Percentiles rank a stretch among this genome's conserved stretches.
These are phyloP conservation scores for Phytophthora crassamura DNA, from an alignment of 352 stramenopile genomes.

Conservation along the genomic window DNA sequence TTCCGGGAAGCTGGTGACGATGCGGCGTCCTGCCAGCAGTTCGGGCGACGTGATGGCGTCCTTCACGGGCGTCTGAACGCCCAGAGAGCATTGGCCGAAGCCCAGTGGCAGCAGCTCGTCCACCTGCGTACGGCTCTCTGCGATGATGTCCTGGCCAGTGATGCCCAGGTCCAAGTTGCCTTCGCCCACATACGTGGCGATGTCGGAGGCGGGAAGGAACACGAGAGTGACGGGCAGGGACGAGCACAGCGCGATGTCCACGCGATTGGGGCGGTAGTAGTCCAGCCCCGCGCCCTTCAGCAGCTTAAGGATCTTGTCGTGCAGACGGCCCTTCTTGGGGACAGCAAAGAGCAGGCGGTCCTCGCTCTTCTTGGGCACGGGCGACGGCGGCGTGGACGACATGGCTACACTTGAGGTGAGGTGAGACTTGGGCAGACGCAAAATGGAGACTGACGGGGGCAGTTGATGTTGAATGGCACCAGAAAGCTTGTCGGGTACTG, in stretches of 20 bases:
- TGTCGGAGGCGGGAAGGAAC: slow-evolving; percentile 97
- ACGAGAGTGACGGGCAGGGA: slow-evolving; percentile 96
- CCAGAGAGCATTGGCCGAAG: slow-evolving; percentile 97
- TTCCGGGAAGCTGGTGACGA: slow-evolving; percentile 97
- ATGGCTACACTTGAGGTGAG: slow-evolving; percentile 13
- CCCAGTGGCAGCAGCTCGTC: slow-evolving; percentile 94
- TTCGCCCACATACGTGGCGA: slow-evolving; percentile 97
- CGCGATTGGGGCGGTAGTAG: slow-evolving; percentile 92
- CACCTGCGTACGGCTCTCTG: slow-evolving; percentile 91
- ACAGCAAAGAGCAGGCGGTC: slow-evolving; percentile 93
- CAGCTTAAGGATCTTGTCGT: slow-evolving; percentile 96
- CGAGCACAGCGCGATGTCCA: slow-evolving; percentile 95
- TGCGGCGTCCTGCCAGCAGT: slow-evolving; percentile 94
- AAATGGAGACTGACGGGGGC: slow-evolving; percentile 20
- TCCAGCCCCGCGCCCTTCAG: slow-evolving; percentile 96
- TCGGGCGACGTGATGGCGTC: slow-evolving; percentile 84
- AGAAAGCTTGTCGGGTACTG: too few relatives aligned
- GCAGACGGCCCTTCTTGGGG: slow-evolving; percentile 98
- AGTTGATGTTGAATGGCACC: slow-evolving; percentile 17
- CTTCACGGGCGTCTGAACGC: slow-evolving; percentile 94
- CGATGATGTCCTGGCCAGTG: slow-evolving; percentile 96
- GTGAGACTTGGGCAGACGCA: too few relatives aligned
- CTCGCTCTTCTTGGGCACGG: slow-evolving; percentile 36
- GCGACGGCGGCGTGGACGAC: slow-evolving; percentile 10
- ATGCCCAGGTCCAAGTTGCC: slow-evolving; percentile 99